Evolutionary conservation across 768 basidiomycete species (phyloP).

Genomic region (Podaxis sp.): DNA sequence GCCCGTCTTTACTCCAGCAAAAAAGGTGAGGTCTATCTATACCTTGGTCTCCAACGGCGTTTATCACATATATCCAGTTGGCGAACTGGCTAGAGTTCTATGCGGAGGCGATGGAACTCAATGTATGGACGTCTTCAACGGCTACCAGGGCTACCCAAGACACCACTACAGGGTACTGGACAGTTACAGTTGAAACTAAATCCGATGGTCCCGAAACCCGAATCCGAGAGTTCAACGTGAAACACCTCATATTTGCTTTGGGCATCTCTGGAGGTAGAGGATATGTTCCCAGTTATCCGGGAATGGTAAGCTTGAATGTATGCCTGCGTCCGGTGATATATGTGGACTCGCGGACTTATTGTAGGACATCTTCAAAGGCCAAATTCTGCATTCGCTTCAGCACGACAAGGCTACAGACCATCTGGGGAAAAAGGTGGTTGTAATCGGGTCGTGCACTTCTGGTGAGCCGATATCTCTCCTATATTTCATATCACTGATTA

Average conservation of each 20-base stretch:
- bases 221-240: conserved; percentile 36
- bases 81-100: conserved; percentile 30
- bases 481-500: not conserved
- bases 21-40: too few species aligned
- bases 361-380: conserved; percentile 58
- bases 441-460: conserved; percentile 66
- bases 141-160: conserved; percentile 32
- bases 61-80: conserved; percentile 15
- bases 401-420: conserved; percentile 55
- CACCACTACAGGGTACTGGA: conserved; percentile 31
- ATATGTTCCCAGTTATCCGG: conserved; percentile 41
- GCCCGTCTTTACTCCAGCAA: conserved; percentile 16
- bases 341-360: not conserved
- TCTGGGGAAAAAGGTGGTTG: conserved; percentile 64
- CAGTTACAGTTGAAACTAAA: conserved; percentile 35
- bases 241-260: conserved; percentile 47
- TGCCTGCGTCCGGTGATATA: not conserved
- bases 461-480: conserved; percentile 18
- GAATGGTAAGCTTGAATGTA: conserved; percentile 28
- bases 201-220: conserved; percentile 24
- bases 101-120: conserved; percentile 35
- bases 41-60: too few species aligned
- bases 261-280: conserved; percentile 48
- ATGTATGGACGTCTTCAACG: conserved; percentile 45
- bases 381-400: conserved; percentile 52